Conservation (phyloP, 441 rosid genomes). For the Bruguiera hainesii region DNA sequence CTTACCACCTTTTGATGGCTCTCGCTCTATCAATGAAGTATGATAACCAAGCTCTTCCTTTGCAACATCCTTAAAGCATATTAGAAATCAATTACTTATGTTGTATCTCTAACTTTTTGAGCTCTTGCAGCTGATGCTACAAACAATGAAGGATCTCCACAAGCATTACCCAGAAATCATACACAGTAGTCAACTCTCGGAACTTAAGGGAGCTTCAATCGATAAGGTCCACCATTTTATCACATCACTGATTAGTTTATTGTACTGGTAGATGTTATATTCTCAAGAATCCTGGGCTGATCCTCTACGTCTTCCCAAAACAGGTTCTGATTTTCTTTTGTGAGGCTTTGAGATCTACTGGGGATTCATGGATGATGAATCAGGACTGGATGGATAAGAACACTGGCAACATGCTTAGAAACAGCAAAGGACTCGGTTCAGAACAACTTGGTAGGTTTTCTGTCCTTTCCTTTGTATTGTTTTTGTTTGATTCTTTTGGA, state of each 20-base stretch:
- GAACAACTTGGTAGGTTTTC: slow-evolving; percentile 52
- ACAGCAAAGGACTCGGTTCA: slow-evolving; percentile 34
- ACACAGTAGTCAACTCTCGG: slow-evolving; percentile 34
- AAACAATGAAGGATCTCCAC: slow-evolving; percentile 70
- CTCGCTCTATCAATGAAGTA: slow-evolving; percentile 42
- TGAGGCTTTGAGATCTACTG: slow-evolving; percentile 53
- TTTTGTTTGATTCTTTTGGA: not conserved
- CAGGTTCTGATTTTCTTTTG: slow-evolving; percentile 60
- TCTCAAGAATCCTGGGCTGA: not conserved
- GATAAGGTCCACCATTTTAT: slow-evolving; percentile 40
- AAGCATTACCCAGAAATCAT: slow-evolving; percentile 63
- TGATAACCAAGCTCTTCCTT: not conserved
- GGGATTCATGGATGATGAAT: slow-evolving; percentile 60
- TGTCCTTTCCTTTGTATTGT: slow-evolving; percentile 5
- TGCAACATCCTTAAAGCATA: not conserved
- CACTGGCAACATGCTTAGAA: slow-evolving; percentile 29
- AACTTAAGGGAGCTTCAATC: slow-evolving; percentile 40
- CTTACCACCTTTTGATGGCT: slow-evolving; percentile 50
- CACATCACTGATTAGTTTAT: not conserved
- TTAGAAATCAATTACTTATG: not conserved
- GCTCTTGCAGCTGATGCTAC: slow-evolving; percentile 48
- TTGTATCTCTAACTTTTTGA: slow-evolving; percentile 14
- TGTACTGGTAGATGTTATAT: not conserved
- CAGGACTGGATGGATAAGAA: slow-evolving; percentile 52
- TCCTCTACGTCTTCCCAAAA: slow-evolving; percentile 5